Percentiles rank a stretch among this genome's conserved stretches.
Evolutionary conservation across 2,329 filamentous ascomycete genomes (phyloP).

Genomic region (Didymella pomorum): DNA sequence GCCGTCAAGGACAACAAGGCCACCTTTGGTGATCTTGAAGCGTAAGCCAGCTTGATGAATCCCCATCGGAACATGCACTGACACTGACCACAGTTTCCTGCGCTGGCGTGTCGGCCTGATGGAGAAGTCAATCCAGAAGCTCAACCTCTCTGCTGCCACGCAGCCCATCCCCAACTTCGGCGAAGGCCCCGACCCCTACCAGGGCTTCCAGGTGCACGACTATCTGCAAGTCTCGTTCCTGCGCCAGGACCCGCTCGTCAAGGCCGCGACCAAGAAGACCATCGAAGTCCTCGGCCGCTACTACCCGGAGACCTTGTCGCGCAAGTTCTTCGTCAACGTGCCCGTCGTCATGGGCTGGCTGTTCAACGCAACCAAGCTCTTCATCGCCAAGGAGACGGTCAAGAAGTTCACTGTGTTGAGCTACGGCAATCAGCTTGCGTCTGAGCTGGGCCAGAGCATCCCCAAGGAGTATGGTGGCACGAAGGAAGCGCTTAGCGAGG

Average conservation of each 20-base stretch:
- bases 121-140: conserved; percentile 81
- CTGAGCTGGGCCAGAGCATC: conserved; percentile 70
- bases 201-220: conserved; percentile 93
- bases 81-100: conserved; percentile 71
- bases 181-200: conserved; percentile 76
- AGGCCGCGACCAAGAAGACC: conserved; percentile 78
- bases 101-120: conserved; percentile 89
- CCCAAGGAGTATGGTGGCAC: conserved; percentile 83
- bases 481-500: conserved; percentile 60
- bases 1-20: conserved; percentile 79
- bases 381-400: conserved; percentile 58
- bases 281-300: conserved; percentile 81
- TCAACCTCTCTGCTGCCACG: conserved; percentile 74
- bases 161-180: conserved; percentile 74
- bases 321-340: conserved; percentile 97
- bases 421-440: conserved; percentile 71
- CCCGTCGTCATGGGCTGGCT: conserved; percentile 87
- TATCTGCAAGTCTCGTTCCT: conserved; percentile 89
- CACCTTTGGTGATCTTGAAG: conserved; percentile 82
- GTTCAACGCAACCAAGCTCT: conserved; percentile 57
- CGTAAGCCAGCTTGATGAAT: conserved; percentile 60
- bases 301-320: conserved; percentile 86
- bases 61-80: not conserved
- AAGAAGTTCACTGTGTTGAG: conserved; percentile 60
- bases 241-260: conserved; percentile 78